Conservation (phyloP, 2,329 filamentous ascomycete genomes). For the Tolypocladium sp. region DNA sequence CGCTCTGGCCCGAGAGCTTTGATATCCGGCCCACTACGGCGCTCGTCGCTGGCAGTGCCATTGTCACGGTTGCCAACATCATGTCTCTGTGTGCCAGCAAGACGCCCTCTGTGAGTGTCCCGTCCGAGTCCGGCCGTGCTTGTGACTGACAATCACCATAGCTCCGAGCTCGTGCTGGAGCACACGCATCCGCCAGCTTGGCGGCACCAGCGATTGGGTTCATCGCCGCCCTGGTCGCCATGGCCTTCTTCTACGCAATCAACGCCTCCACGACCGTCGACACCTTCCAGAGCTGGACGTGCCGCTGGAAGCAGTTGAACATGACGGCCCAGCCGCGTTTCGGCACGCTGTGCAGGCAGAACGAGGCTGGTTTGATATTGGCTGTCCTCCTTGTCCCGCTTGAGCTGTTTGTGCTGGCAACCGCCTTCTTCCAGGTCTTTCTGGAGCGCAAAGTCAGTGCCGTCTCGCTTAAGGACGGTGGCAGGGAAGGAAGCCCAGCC, state of each 20-base stretch:
- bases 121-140: neutral
- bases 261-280: conserved; percentile 42
- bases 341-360: conserved; percentile 46
- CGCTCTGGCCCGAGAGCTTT: conserved; percentile 50
- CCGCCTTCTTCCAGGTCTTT: conserved; percentile 34
- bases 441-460: conserved; percentile 30
- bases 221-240: conserved; percentile 37
- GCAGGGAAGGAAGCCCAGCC: conserved; percentile 23
- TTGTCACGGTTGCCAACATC: conserved; percentile 39
- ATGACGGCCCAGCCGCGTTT: conserved; percentile 47
- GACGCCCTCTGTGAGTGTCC: conserved; percentile 36
- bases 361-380: conserved; percentile 43
- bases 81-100: conserved; percentile 40
- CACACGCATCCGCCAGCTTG: conserved; percentile 13
- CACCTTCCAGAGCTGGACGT: conserved; percentile 53
- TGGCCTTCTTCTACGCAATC: conserved; percentile 48
- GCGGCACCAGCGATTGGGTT: conserved; percentile 19
- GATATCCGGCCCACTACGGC: conserved; percentile 47
- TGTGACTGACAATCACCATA: conserved; percentile 1
- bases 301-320: conserved; percentile 45
- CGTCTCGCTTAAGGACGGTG: conserved; percentile 12
- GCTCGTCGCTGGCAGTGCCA: conserved; percentile 39
- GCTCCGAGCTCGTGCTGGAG: conserved; percentile 10
- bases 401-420: conserved; percentile 37
- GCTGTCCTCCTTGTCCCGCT: conserved; percentile 48